Evolutionary conservation across 345 rosid genomes (phyloP), one percentile per base, ranked within the genome.

Genomic region (Hibiscus trionum): DNA sequence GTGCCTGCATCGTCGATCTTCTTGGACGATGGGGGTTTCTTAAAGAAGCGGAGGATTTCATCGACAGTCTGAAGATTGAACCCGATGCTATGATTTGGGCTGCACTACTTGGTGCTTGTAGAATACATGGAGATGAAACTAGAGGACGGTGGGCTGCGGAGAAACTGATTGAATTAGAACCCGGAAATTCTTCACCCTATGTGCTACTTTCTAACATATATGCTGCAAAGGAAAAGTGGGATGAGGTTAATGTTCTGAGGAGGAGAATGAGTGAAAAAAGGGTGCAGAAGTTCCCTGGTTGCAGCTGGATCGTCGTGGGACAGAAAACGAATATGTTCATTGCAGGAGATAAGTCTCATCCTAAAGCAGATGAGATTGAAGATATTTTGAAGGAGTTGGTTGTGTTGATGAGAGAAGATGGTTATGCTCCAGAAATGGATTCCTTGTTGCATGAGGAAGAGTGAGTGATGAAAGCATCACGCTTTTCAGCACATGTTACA

Each of bases 1-100:
- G 81, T 78, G 96, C 97, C 64, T 91, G 97, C 81, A 86, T 91
- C 88, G 89, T 90, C 72, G 98, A 93, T 90, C 96, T 93, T 86
- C 86, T 91, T 59, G 97, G 97, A 21, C 85, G 94, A 66, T 91
- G 96, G 89, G 97, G 97, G 97, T 83, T 81, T 78, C 90, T 93
- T 64, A 69, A 85, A 84, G 96, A 91, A 86, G 97, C 94, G 16
- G 87, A 78, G 71, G 86, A 85, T 69, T 91, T 91, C 82, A 84
- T 91, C 42, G 73, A 84, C 76, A 77, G 75, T 35, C 81, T 88
- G 31, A 80, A 80, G 61, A 81, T 86, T 62, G 84, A 85, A 78
- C 87, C 89, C 16, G 90, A 91, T 84, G 83, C 88, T 53, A 93
- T 80, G 87, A 79, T 91, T 53, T 91, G 97, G 98, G 85, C 93